These are phyloP conservation scores for Crucibulum parvulum DNA, from an alignment of 1,284 basidiomycete species.

Conservation along the genomic window DNA sequence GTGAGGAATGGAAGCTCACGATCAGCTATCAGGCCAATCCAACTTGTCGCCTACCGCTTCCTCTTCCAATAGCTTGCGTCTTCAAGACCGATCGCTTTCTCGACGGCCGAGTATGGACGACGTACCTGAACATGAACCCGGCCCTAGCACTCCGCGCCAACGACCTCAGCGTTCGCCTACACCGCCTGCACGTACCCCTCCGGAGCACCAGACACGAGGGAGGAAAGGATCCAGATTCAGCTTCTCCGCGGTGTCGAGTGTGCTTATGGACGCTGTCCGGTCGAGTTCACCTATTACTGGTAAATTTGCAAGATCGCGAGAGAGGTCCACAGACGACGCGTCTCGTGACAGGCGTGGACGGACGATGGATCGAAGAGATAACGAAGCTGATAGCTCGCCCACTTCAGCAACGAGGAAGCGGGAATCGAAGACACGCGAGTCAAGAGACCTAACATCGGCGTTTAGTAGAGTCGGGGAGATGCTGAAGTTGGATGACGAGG, in stretches of 20 bases:
- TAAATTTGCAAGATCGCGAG: conserved; percentile 9
- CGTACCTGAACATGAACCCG: conserved; percentile 25
- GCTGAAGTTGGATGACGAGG: conserved; percentile 50
- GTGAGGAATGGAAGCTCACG: conserved; percentile 2
- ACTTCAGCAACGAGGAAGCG: conserved; percentile 1
- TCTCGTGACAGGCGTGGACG: conserved; percentile 16
- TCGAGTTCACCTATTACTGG: conserved; percentile 31
- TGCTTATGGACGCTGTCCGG: conserved; percentile 43
- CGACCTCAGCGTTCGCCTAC: conserved; percentile 6
- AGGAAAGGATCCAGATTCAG: conserved; percentile 42
- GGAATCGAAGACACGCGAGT: conserved; percentile 9
- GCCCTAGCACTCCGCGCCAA: conserved; percentile 4
- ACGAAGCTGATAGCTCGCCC: not conserved
- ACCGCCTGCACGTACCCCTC: conserved; percentile 8
- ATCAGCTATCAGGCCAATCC: conserved; percentile 20
- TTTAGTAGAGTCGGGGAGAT: conserved; percentile 32
- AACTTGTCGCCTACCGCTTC: conserved; percentile 15
- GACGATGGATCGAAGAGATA: conserved; percentile 13
- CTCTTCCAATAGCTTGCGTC: conserved; percentile 10
- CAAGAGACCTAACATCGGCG: not conserved
- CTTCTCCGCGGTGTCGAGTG: conserved; percentile 43
- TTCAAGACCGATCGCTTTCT: conserved; percentile 35
- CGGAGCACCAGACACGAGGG: conserved; percentile 25
- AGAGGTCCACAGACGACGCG: not conserved
- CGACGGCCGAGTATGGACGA: conserved; percentile 47